Evolutionary conservation across 2,329 filamentous ascomycete genomes (phyloP), one percentile per base, ranked within the genome.

Genomic region (Podosphaera aphanis): DNA sequence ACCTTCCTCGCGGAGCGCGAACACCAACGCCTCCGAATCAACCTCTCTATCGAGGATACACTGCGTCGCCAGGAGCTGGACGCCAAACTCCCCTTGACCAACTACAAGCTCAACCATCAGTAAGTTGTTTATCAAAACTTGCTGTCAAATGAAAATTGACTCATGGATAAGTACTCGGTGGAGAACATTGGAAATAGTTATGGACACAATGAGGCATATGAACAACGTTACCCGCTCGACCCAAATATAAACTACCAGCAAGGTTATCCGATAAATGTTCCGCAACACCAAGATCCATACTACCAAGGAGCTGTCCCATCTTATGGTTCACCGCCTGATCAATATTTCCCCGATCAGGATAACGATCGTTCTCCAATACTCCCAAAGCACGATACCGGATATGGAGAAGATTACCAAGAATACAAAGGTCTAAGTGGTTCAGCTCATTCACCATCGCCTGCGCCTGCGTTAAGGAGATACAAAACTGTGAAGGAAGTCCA

Each of bases 401-500:
- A 74, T 54, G 75, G 74, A 2, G 73, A 73, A 29, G 72, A 80
- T 60, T 51, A 61, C 25, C 64, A 64, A 48, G 62, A 66, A 27
- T 65, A 67, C 38, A 62, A 65, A 43, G 56, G 66, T 48, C 61
- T 65, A 20, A 64, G 66, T 45, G 63, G 65, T 44, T 49, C 51
- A 19, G 35, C 54, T 38, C 56, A 52, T 27, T 55, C 57, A 44
- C 65, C 65, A 49, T 66, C 68, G 46, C 72, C 68, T 47, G 71
- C 66, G 51, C 72, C 67, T 2, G 57, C 71, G 3, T 76, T 95
- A 53, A 79, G 83, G 61, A 73, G 90, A 60, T 95, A 84, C 83
- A 98, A 95, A 69, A 98, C 90, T 0, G 88, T 98, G 43, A 98
- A 95, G 64, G 84, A 94, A 66, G 88, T 98, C n/a, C 78, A 92